Evolutionary conservation across 2,329 filamentous ascomycete genomes (phyloP).

Genomic region (Arthrinium phaeospermum): DNA sequence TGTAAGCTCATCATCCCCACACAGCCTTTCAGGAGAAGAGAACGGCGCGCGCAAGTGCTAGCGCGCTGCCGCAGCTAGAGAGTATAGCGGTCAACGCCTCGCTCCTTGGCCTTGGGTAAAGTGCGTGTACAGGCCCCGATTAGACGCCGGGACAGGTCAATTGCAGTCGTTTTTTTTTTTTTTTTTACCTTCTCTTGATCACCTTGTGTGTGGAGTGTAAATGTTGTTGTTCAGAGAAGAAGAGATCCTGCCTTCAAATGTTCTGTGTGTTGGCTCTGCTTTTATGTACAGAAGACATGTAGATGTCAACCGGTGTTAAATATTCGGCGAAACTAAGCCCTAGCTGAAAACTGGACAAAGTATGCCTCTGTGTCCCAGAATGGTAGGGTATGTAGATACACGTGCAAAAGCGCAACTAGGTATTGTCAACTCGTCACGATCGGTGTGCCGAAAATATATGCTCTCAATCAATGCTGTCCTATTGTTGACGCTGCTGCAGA

Average conservation of each 20-base stretch:
- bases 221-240: background rate
- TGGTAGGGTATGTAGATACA: background rate
- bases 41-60: slow-evolving; percentile 2
- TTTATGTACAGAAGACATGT: background rate
- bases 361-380: background rate
- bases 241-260: background rate
- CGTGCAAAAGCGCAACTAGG: background rate
- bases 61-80: slow-evolving; percentile 10
- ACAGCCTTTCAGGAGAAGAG: background rate
- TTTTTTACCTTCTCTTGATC: background rate
- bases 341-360: background rate
- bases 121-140: background rate
- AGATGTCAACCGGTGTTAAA: background rate
- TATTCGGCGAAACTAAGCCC: background rate
- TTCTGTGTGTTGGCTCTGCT: background rate
- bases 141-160: background rate
- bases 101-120: background rate
- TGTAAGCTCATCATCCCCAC: background rate
- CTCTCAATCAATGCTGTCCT: background rate
- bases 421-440: background rate
- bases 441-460: background rate
- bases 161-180: no score
- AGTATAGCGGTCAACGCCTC: background rate
- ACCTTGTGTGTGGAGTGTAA: background rate
- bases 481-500: background rate